A percentile compares a stretch with the other conserved stretches of the same genome.
Evolutionary conservation across 2,329 filamentous ascomycete species (phyloP).

Genomic region (Sordariomycetes sp.): DNA sequence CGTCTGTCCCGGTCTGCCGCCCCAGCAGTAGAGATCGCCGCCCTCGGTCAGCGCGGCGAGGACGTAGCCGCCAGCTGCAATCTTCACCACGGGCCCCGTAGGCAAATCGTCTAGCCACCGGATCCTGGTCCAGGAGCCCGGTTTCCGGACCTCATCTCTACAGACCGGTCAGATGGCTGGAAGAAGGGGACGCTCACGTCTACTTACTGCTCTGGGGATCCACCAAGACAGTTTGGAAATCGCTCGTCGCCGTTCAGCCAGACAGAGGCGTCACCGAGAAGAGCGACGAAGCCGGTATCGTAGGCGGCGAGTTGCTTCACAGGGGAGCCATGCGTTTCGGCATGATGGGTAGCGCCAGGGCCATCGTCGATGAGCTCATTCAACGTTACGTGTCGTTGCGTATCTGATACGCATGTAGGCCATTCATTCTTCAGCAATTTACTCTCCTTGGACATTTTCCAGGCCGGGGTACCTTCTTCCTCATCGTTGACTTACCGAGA

Average conservation of each 20-base stretch:
- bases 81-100: slow-evolving; percentile 36
- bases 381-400: neutral
- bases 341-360: neutral
- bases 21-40: slow-evolving; percentile 53
- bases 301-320: slow-evolving; percentile 33
- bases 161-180: slow-evolving; percentile 5
- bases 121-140: slow-evolving; percentile 27
- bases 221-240: slow-evolving; percentile 39
- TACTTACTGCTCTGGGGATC: neutral
- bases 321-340: neutral
- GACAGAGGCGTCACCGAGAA: slow-evolving; percentile 31
- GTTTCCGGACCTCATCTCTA: slow-evolving; percentile 27
- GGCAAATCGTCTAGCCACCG: slow-evolving; percentile 38
- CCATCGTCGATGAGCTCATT: neutral
- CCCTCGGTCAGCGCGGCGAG: slow-evolving; percentile 47
- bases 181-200: neutral
- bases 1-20: slow-evolving; percentile 17
- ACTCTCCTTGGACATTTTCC: too few species aligned
- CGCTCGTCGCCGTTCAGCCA: slow-evolving; percentile 48
- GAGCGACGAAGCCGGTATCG: slow-evolving; percentile 36
- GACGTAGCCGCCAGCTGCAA: slow-evolving; percentile 46
- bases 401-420: neutral
- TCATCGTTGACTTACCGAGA: neutral
- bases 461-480: too few species aligned
- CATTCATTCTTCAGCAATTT: neutral